phyloP scores from a whole-genome alignment of 2,329 filamentous ascomycete species.

The Diaporthe longicolla region DNA sequence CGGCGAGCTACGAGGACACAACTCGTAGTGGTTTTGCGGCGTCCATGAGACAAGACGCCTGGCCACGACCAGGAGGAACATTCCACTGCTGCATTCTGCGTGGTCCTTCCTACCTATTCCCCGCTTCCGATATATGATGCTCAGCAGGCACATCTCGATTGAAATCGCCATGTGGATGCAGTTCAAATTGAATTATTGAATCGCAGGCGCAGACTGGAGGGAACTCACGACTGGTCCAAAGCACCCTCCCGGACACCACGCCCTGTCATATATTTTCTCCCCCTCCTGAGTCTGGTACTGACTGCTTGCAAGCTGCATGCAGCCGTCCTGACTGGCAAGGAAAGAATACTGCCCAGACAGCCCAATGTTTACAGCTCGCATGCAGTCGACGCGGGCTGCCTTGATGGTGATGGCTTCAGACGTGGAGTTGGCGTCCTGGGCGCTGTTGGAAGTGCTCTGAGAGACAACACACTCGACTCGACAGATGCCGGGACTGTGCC shows the following conservation, averaged over 20 bases:
- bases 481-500: neutral
- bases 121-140: neutral
- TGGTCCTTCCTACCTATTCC: neutral
- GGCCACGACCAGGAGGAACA: neutral
- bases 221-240: neutral
- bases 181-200: neutral
- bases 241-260: neutral
- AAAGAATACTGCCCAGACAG: too few relatives aligned
- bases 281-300: too few relatives aligned
- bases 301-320: neutral
- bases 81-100: neutral
- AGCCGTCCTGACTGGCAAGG: neutral
- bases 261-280: neutral
- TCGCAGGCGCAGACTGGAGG: neutral
- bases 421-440: neutral
- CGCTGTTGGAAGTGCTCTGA: neutral
- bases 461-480: neutral
- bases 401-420: slow-evolving; percentile 6
- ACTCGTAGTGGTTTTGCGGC: neutral
- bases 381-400: neutral
- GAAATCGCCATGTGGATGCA: neutral
- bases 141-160: neutral
- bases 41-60: neutral
- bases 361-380: neutral
- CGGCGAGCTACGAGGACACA: neutral